Base-by-base conservation (phyloP, 179 eudicot species). In the Beta corolliflora region DNA sequence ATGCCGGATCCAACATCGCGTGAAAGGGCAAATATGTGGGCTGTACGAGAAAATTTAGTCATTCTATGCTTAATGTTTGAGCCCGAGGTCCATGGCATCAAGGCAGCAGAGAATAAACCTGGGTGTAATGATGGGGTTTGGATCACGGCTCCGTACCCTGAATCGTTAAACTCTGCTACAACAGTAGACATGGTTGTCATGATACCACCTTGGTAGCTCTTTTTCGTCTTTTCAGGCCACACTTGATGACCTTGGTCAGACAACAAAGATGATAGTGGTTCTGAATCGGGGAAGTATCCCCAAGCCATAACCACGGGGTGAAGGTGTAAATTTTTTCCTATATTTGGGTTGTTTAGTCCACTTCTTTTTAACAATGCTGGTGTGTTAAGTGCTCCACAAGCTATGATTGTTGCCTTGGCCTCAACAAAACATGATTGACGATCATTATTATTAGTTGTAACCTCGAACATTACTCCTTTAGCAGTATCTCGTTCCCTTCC, bases 91-190 rank as follows among this genome's bases (percentile, higher is more conserved):
- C 97, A 93, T 0, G 93, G 91, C 85, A 77, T 88, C 4, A 88
- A 36, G 5, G n/a, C n/a, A n/a, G 41, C 88, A 0, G 97, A 86
- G 84, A 87, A 92, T 76, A 89, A 79, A 0, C 97, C 97, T 0
- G 97, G 95, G 78, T 93, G 97, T 41, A 93, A 18, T 0, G 93
- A 63, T 1, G 94, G 97, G 4, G 95, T 93, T 74, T 93, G 95
- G 13, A 92, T 86, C 29, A 93, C 66, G 0, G 89, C 90, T 0
- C 90, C 91, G 53, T 91, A 86, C 4, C 90, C 91, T 0, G 91
- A 82, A 0, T 65, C 67, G 7, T 89, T 77, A 10, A 77, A 71
- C 9, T 89, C 80, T 0, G 82, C 83, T 0, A 82, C 92, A 0
- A 87, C 87, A 0, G 89, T 85, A 0, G 92, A 90, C 95, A 92